These are phyloP conservation scores for Pyricularia sp. DNA, from an alignment of 2,329 filamentous ascomycete genomes.

Conservation along the genomic window DNA sequence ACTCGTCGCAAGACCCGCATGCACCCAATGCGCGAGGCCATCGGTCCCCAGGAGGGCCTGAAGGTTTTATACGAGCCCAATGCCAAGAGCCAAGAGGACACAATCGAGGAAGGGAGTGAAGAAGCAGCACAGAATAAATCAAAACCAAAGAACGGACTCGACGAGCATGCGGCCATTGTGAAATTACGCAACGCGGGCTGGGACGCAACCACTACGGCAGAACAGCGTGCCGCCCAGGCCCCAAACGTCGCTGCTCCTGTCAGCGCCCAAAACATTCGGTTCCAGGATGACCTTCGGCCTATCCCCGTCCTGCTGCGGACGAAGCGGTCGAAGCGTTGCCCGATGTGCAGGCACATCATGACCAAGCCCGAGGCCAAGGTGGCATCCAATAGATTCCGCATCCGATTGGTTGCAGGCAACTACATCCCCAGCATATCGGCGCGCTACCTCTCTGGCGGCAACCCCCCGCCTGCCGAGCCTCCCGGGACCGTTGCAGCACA, in stretches of 20 bases:
- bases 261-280: slow-evolving; percentile 29
- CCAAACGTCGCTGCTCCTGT: slow-evolving; percentile 23
- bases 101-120: not conserved
- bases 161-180: slow-evolving; percentile 49
- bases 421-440: slow-evolving; percentile 78
- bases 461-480: slow-evolving; percentile 4
- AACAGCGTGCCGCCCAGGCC: slow-evolving; percentile 34
- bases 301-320: slow-evolving; percentile 74
- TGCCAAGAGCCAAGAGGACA: not conserved
- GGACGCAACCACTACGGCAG: slow-evolving; percentile 42
- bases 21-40: slow-evolving; percentile 69
- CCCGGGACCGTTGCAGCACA: slow-evolving; percentile 8
- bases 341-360: slow-evolving; percentile 85
- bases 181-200: slow-evolving; percentile 47
- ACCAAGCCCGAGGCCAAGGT: slow-evolving; percentile 89
- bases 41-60: slow-evolving; percentile 57
- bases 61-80: slow-evolving; percentile 23
- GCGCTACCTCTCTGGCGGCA: slow-evolving; percentile 21
- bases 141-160: slow-evolving; percentile 24
- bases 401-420: slow-evolving; percentile 75
- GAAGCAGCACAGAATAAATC: not conserved
- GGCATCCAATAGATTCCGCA: slow-evolving; percentile 78
- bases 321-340: slow-evolving; percentile 88
- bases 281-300: slow-evolving; percentile 64
- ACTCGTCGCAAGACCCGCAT: slow-evolving; percentile 56